Evolutionary conservation across 1,284 basidiomycete genomes (phyloP), one percentile per base, ranked within the genome.

Genomic region (Naganishia sp.): DNA sequence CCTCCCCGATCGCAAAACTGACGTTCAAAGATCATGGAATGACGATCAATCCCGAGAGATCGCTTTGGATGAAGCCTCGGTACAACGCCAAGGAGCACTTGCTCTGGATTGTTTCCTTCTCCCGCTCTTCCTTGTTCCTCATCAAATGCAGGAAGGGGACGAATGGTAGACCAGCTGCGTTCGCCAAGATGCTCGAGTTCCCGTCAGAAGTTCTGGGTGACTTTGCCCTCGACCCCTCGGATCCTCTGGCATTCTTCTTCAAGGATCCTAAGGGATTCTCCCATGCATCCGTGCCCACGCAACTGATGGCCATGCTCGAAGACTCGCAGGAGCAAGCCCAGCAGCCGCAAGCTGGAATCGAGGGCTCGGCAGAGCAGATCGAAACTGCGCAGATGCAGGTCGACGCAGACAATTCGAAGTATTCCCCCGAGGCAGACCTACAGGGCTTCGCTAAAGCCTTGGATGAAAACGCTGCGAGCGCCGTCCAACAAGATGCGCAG

Each of bases 251-350:
- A 16, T 59, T 66, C 59, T 66, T 61, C 44, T 66, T 55, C 59
- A 66, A 66, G 45, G 52, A 61, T 31, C 50, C 56, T 28, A 36
- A 44, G 39, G 65, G 65, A 42, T 66, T 66, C 52, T 66, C 65
- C 25, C 65, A 66, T 10, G 59, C 57, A 23, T 45, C 52, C 39
- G 39, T 64, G 18, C 31, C 44, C 23, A 28, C 54, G 33, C 50
- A 54, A 43, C 46, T 61, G 7, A 13, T 64, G 53, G 50, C 33
- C 31, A 25, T 64, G 42, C 31, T 54, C 10, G 53, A 64, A 13
- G 52, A 54, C 7, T 64, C 53, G 52, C 43, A 28, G 33, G 57
- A 60, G 23, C 23, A 49, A 23, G 21, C 25, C 25, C n/a, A 31
- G 36, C 49, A n/a, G 25, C 15, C 11, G 42, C 39, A 64, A 33